Conservation (phyloP, 345 rosid genomes). For the Sisymbrium irio region DNA sequence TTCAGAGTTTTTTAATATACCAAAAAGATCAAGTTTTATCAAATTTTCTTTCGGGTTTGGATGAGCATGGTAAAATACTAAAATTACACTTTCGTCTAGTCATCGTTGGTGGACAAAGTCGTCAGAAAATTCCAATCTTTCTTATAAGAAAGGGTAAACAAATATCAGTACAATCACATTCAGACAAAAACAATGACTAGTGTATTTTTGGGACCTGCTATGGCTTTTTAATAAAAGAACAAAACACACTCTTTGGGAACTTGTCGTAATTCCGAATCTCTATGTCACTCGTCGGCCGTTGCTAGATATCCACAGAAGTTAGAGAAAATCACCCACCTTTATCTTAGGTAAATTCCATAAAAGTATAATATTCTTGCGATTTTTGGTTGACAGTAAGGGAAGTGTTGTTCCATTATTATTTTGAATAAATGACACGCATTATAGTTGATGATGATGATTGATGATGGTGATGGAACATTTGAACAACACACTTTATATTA, state of each 20-base stretch:
- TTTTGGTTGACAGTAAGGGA: neutral
- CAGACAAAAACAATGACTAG: slow-evolving; percentile 10
- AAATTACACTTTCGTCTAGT: neutral
- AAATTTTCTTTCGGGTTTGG: too few relatives aligned
- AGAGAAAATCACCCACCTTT: neutral
- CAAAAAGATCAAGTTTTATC: too few relatives aligned
- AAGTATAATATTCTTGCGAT: neutral
- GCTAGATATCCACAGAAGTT: slow-evolving; percentile 8
- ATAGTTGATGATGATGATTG: neutral
- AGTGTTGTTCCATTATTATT: neutral
- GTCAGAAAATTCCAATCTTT: slow-evolving; percentile 18
- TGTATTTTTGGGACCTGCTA: slow-evolving; percentile 11
- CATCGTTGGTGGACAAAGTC: slow-evolving; percentile 2
- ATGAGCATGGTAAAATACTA: too few relatives aligned
- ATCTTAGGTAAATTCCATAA: neutral
- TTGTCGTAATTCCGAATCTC: slow-evolving; percentile 25
- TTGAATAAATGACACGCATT: neutral
- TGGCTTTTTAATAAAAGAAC: neutral
- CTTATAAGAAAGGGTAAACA: neutral
- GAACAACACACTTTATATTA: neutral
- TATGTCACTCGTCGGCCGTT: slow-evolving; percentile 14
- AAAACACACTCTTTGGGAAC: slow-evolving; percentile 15
- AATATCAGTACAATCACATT: neutral
- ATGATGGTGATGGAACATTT: neutral
- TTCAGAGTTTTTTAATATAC: too few relatives aligned